phyloP scores from a whole-genome alignment of 257 asterid species.

The Scutellaria baicalensis region DNA sequence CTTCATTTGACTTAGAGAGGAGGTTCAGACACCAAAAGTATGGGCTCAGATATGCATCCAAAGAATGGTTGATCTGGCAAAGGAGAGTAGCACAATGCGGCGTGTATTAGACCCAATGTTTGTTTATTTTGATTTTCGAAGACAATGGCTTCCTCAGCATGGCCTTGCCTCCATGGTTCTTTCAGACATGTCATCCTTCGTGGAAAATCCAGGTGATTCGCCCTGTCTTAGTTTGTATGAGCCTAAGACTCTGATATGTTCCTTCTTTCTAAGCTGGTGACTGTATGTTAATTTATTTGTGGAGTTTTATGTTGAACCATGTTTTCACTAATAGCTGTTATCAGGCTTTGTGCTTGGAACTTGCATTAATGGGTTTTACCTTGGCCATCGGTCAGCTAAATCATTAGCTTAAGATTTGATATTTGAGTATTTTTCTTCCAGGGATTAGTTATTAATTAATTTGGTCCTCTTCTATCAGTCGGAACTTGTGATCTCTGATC shows the following conservation, averaged over 20 bases:
- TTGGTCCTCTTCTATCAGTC: not conserved
- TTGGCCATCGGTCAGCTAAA: not conserved
- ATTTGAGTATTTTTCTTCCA: not conserved
- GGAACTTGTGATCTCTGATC: not conserved
- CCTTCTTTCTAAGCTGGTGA: too few relatives aligned
- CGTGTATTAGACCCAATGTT: slow-evolving; percentile 87
- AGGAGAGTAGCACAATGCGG: slow-evolving; percentile 89
- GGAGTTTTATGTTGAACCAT: not conserved
- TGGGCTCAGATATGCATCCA: slow-evolving; percentile 95
- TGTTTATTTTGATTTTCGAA: slow-evolving; percentile 61
- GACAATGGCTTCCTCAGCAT: slow-evolving; percentile 66
- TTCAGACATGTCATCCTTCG: slow-evolving; percentile 71
- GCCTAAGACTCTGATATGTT: too few relatives aligned
- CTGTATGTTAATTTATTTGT: not conserved
- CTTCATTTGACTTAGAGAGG: slow-evolving; percentile 52
- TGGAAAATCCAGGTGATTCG: slow-evolving; percentile 69
- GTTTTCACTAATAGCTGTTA: not conserved
- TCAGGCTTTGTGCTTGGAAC: not conserved
- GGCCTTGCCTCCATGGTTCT: slow-evolving; percentile 74
- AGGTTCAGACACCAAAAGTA: slow-evolving; percentile 70
- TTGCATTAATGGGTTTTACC: not conserved
- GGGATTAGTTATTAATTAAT: not conserved
- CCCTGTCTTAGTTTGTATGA: not conserved
- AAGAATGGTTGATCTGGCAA: slow-evolving; percentile 84
- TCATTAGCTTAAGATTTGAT: not conserved